Evolutionary conservation across 2,329 filamentous ascomycete genomes (phyloP), one percentile per base, ranked within the genome.

Genomic region (Monosporascus sp.): DNA sequence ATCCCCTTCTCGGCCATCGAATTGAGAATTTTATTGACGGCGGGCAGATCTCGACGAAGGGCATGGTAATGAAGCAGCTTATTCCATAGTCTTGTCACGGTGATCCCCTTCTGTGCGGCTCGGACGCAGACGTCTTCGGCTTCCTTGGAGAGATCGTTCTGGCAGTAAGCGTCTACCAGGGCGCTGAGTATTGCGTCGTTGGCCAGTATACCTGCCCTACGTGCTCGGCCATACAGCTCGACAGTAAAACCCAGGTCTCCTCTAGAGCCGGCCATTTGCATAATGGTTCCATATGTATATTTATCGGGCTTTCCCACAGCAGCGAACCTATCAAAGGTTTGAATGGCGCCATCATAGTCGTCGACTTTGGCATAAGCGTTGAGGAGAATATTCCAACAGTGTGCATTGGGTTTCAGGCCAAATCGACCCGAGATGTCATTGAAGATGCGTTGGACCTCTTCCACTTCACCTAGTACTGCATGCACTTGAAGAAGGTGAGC

Each of bases 301-400:
- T 72, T 63, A 65, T 89, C 81, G 0, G 88, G 85, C 22, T 68
- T 62, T 3, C 82, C 62, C 34, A 55, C 72, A 62, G 56, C 67
- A 61, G 60, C 76, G 57, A 94, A 77, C 9, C 78, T 70, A 18
- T 84, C 76, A 61, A 95, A 91, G 48, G 79, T 77, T 6, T 74
- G 65, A 52, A 89, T 72, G 14, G 85, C 86, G 6, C 82, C 81
- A n/a, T 82, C 74, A 44, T 89, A 79, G 64, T 94, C 83, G 47
- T 82, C 77, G 1, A 80, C 79, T 59, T 83, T 83, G 18, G 79
- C 77, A 68, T 91, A 81, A 3, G 87, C 85, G 62, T 86, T 83
- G 46, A 97, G 74, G 27, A 96, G 70, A 22, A 85, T 84, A 64
- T 96, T 96, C 86, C 88, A 96, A 57, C 80, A 83, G 37, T 75